phyloP scores from a whole-genome alignment of 768 basidiomycete species.

The Termitomyces sp. region DNA sequence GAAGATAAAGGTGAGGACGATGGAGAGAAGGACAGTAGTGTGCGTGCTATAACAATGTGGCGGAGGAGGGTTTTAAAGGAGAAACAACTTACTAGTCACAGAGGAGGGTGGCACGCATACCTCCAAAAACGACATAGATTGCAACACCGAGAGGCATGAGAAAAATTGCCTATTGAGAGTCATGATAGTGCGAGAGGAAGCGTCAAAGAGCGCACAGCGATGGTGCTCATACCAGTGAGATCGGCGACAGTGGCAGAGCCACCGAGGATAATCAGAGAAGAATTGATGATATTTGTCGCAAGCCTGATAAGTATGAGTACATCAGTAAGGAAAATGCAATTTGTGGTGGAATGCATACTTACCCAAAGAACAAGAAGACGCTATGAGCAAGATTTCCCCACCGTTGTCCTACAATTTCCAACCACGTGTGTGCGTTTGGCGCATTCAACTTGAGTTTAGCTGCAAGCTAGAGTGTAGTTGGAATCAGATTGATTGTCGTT shows the following conservation, averaged over 20 bases:
- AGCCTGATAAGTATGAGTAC: slow-evolving; percentile 34
- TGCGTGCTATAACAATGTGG: slow-evolving; percentile 52
- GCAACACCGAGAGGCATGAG: slow-evolving; percentile 84
- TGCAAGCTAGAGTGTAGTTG: slow-evolving; percentile 47
- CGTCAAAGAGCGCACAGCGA: slow-evolving; percentile 45
- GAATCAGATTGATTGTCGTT: slow-evolving; percentile 67
- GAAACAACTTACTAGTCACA: slow-evolving; percentile 69
- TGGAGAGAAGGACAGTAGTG: slow-evolving; percentile 50
- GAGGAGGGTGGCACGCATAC: slow-evolving; percentile 80
- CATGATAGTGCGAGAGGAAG: not conserved
- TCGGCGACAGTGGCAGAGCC: slow-evolving; percentile 84
- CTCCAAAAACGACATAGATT: slow-evolving; percentile 83
- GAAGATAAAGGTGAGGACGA: slow-evolving; percentile 61
- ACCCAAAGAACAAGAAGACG: slow-evolving; percentile 88
- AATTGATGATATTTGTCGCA: slow-evolving; percentile 89
- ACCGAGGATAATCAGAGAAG: slow-evolving; percentile 75
- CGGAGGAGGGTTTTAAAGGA: not conserved
- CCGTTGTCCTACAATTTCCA: slow-evolving; percentile 75
- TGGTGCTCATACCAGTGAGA: slow-evolving; percentile 85
- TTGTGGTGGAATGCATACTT: slow-evolving; percentile 5
- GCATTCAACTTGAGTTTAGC: slow-evolving; percentile 92
- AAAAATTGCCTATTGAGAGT: slow-evolving; percentile 63
- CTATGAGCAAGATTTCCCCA: slow-evolving; percentile 81
- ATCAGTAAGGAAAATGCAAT: not conserved
- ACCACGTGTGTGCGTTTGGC: slow-evolving; percentile 82